These are phyloP conservation scores for Pyrus betulifolia DNA, from an alignment of 306 rosid species.

Conservation along the genomic window DNA sequence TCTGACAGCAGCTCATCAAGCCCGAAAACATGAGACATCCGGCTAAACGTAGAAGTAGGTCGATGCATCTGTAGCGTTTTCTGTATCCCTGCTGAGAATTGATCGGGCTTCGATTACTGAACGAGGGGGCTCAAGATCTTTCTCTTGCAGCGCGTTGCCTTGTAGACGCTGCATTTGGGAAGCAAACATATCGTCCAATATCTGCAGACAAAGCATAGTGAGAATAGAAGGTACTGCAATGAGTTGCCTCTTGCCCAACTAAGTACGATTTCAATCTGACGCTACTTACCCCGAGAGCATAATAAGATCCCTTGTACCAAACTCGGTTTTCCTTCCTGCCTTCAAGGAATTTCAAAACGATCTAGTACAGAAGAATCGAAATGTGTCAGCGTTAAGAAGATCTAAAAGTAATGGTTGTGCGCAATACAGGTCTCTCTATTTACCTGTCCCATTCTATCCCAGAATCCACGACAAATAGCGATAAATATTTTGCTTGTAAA, in stretches of 20 bases:
- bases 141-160: conserved; percentile 86
- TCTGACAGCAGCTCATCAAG: neutral
- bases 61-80: conserved; percentile 55
- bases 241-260: neutral
- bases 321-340: conserved; percentile 92
- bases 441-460: conserved; percentile 99
- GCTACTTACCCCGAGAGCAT: conserved; percentile 85
- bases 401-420: neutral
- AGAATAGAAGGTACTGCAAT: neutral
- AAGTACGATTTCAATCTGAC: neutral
- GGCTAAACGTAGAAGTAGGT: conserved; percentile 48
- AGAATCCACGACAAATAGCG: conserved; percentile 75
- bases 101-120: conserved; percentile 88
- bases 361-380: conserved; percentile 33
- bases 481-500: conserved; percentile 72
- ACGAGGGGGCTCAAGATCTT: conserved; percentile 92
- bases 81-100: conserved; percentile 76
- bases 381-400: conserved; percentile 15
- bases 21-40: neutral
- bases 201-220: conserved; percentile 36
- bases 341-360: conserved; percentile 75
- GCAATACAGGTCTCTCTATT: conserved; percentile 3
- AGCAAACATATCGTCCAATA: conserved; percentile 90
- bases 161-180: conserved; percentile 88
- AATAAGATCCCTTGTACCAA: conserved; percentile 86